Base-by-base conservation (phyloP, 2,329 filamentous ascomycete species). In the Neophaeococcomyces aloes region DNA sequence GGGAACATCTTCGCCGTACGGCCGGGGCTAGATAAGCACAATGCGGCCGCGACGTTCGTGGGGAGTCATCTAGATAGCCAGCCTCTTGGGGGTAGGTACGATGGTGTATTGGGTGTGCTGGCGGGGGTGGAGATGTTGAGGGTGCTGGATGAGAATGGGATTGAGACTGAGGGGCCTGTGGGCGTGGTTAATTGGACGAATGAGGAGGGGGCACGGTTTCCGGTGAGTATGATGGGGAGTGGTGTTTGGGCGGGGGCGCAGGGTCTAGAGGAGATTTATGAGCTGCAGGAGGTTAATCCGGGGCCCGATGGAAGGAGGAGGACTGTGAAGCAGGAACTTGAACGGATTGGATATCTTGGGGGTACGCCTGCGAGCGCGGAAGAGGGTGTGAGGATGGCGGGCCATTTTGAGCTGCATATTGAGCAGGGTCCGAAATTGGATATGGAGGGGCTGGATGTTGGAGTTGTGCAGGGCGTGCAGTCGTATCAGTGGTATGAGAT, bases 361-460 rank as follows among this genome's bases (percentile, higher is more conserved):
- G 53, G 59, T 0, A 61, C 69, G 0, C 70, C 73, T 6, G 74
- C 75, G 14, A 75, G 68, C 44, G 68, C 79, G 57, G 64, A 63
- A 44, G 61, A 66, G 1, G 65, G 69, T 19, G 74, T 72, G 11
- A 79, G 79, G 0, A 78, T 89, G 63, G 81, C 75, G n/a, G 83
- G 82, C 0, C 83, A 89, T 60, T 88, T 89, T 55, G 84, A 89
- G 60, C 70, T 91, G 7, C 85, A 91, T 57, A 89, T 89, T 42
- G 86, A 93, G 59, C 86, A 93, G 59, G 84, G 84, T 0, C 83
- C 84, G 0, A 75, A 86, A 27, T 70, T 93, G 1, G 79, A 88
- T 55, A 70, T 70, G 13, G 69, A 73, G 21, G 64, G 70, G 19
- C 71, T 78, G 51, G 78, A 78, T 42, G 72, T 89, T 40, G 79